Base-by-base conservation (phyloP, 495 filamentous ascomycete genomes). In the Venustampulla echinocandica region DNA sequence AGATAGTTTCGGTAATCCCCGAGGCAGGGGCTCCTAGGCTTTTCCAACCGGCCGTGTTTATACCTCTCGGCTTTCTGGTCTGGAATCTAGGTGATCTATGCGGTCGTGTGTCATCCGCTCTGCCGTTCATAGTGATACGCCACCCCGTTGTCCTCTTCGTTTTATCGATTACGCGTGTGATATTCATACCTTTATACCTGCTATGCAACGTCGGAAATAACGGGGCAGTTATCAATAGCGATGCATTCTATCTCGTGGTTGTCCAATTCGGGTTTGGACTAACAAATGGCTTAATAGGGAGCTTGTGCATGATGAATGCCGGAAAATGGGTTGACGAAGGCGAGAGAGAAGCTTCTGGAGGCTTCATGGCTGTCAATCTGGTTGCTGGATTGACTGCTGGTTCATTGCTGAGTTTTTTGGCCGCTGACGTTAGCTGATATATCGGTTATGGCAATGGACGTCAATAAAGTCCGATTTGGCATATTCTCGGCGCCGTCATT, bases 21-120 rank as follows among this genome's bases (percentile, higher is more conserved):
- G 58, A 62, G 4, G 69, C 69, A n/a, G 53, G 66, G 3, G 58
- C 67, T 15, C 61, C 73, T 1, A 69, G 78, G 11, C 61, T 96
- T 20, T 81, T 87, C 47, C 70, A 77, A 21, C 76, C 82, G 0
- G 67, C 80, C 2, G 77, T 79, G 25, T 99, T 97, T 64, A 87
- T 96, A 41, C 90, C 92, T 1, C 70, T 96, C 2, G 85, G 73
- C 7, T 95, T 97, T 65, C 76, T 99, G 22, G 74, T 95, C 54
- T 99, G 92, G 92, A 99, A 97, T 55, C 55, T 80, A 4, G 92
- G 92, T 27, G 92, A 99, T 60, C 69, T 97, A 3, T 22, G 73
- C 7, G 90, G 90, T 0, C 74, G 93, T 1, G 67, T 92, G n/a
- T 33, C 75, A 0, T 82, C 87, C 11, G 69, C 81, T 6, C 61